These are phyloP conservation scores for Trametes cinnabarina DNA, from an alignment of 768 basidiomycete genomes.

Conservation along the genomic window DNA sequence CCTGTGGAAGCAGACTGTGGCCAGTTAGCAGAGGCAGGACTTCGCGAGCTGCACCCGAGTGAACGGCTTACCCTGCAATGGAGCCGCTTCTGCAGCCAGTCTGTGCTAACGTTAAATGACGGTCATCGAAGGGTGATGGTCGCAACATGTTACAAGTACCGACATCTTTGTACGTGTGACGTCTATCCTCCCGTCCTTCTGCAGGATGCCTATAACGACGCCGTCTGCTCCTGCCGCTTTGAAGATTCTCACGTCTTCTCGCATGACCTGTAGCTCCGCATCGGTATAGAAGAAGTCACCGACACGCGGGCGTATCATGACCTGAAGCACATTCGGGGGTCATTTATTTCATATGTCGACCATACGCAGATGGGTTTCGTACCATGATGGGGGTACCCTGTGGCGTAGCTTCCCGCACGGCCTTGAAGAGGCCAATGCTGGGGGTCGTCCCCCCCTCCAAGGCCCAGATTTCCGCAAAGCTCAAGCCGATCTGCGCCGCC, in stretches of 20 bases:
- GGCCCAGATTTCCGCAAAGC: slow-evolving; percentile 63
- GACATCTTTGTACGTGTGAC: slow-evolving; percentile 55
- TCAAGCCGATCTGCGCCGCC: slow-evolving; percentile 79
- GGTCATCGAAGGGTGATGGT: not conserved
- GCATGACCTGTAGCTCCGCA: slow-evolving; percentile 68
- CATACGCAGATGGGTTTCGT: not conserved
- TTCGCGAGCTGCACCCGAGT: not conserved
- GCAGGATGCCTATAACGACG: slow-evolving; percentile 66
- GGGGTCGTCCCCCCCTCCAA: slow-evolving; percentile 85
- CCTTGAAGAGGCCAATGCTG: slow-evolving; percentile 66
- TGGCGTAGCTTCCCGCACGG: slow-evolving; percentile 49
- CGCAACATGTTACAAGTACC: slow-evolving; percentile 21
- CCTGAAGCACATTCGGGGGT: slow-evolving; percentile 40
- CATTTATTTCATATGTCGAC: not conserved
- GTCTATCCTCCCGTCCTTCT: slow-evolving; percentile 56
- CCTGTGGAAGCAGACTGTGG: slow-evolving; percentile 71
- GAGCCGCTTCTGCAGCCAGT: slow-evolving; percentile 54
- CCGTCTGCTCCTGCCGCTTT: slow-evolving; percentile 58
- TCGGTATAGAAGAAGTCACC: slow-evolving; percentile 78
- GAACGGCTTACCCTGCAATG: slow-evolving; percentile 53
- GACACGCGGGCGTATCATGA: slow-evolving; percentile 75
- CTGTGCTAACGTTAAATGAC: slow-evolving; percentile 31
- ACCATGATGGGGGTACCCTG: slow-evolving; percentile 66
- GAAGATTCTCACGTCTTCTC: slow-evolving; percentile 66
- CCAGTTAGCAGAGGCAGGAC: not conserved